phyloP scores from a whole-genome alignment of 2,329 filamentous ascomycete genomes.

The Monilinia aucupariae region DNA sequence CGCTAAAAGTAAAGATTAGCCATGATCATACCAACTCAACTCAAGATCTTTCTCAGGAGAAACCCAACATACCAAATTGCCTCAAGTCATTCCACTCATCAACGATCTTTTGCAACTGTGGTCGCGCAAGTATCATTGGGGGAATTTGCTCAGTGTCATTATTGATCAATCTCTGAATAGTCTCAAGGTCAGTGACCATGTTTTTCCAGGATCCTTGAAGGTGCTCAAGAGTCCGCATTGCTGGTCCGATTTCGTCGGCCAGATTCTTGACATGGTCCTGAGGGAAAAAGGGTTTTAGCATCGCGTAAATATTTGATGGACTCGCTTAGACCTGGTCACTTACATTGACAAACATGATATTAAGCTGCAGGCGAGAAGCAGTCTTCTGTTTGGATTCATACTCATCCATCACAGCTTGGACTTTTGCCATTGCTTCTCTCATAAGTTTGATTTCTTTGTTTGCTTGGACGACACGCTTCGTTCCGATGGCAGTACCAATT shows the following conservation, averaged over 20 bases:
- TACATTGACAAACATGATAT: slow-evolving; percentile 5
- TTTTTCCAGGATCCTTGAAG: slow-evolving; percentile 1
- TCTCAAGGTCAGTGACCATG: slow-evolving; percentile 1
- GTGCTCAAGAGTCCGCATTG: neutral
- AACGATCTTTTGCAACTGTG: neutral
- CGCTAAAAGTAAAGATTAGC: neutral
- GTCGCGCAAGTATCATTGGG: slow-evolving; percentile 2
- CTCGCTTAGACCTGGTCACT: neutral
- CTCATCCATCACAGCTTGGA: neutral
- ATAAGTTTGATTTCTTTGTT: neutral
- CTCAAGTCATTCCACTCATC: slow-evolving; percentile 6
- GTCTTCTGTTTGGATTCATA: slow-evolving; percentile 1
- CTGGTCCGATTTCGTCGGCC: neutral
- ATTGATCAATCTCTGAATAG: neutral
- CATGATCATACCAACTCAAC: rapidly evolving
- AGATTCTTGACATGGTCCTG: neutral
- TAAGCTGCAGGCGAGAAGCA: slow-evolving; percentile 1
- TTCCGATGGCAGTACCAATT: neutral
- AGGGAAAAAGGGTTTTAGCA: neutral
- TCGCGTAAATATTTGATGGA: rapidly evolving
- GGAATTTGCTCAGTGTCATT: neutral
- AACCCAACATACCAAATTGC: neutral
- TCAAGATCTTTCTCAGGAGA: neutral
- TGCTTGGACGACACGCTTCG: neutral
- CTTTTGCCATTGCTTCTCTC: neutral